Base-by-base conservation (phyloP, 768 basidiomycete species). In the Dioszegia hungarica region DNA sequence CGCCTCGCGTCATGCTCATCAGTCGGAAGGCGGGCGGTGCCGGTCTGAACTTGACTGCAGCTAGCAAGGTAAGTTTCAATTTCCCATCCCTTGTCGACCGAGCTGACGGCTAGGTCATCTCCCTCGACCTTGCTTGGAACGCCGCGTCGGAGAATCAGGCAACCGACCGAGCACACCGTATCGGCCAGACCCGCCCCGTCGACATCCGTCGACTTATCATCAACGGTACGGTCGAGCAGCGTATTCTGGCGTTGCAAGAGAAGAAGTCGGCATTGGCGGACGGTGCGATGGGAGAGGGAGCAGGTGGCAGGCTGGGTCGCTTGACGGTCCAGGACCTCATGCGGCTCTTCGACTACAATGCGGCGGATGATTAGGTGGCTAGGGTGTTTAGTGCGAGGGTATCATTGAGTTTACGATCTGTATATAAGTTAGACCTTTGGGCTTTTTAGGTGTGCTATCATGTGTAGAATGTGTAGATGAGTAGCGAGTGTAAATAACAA, bases 231-330 rank as follows among this genome's bases (percentile, higher is more conserved):
- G 66, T 76, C 29, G 87, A 88, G 66, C 83, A 87, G 64, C 79
- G 87, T n/a, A 83, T 89, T 29, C 77, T 86, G 25, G 78, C 78
- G 0, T 75, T 88, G 40, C 65, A 61, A 49, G 56, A 59, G 52
- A 34, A 63, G 27, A 77, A 76, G 58, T 63, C 69, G 37, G 59
- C 57, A 12, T 33, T 75, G 39, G 67, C 74, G 1, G 78, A 79
- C 43, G 77, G 74, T 0, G 74, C 74, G 3, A 66, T 73, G 59
- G 74, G 74, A 6, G 74, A 75, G 61, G 74, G 72, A 0, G 50
- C 27, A 22, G 68, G 62, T 40, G 72, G 63, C 3, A 61, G 59
- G 39, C 53, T 73, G 27, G 72, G 72, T 1, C 61, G 70, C 37
- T 54, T 74, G 62, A 60, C 57, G 5, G 59, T 72, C 0, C 38